Base-by-base conservation (phyloP, 176 grass and related monocot species). In the Poa pratensis region DNA sequence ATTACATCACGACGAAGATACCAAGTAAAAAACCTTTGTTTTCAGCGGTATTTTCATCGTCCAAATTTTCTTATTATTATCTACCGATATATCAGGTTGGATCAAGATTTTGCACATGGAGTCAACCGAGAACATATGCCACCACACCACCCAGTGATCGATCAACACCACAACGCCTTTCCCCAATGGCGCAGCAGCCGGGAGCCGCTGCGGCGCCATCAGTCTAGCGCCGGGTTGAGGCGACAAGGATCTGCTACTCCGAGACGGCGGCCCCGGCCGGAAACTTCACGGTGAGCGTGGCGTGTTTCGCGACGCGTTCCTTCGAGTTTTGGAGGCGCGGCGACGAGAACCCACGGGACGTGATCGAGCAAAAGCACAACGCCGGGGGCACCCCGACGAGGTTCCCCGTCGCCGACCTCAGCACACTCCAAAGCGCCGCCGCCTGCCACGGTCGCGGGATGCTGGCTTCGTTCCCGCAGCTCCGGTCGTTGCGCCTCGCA, bases 371-470 rank as follows among this genome's bases (percentile, higher is more conserved):
- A n/a, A 26, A 0, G 43, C 13, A 49, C 20, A 3, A 12, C 67
- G 2, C 1, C 1, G 28, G 27, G 13, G 8, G 2, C 12, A 30
- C 4, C 4, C 11, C 2, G 2, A 54, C 0, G 6, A 27, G 0
- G 26, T 75, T 75, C 30, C 0, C 10, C 13, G 74, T 54, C 28
- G 17, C 5, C 27, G 30, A 57, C 74, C 51, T 28, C 50, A 18
- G 17, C 50, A 5, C 9, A 18, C 50, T 35, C 50, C 27, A 6
- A 51, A 55, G 27, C 54, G 20, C 6, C 32, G 20, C 0, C 20
- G 35, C 14, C 14, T 74, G 71, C 45, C 23, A 15, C 43, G 7
- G 7, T 0, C 77, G 16, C 34, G 13, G 9, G 48, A 27, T 28
- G 67, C 65, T 73, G 67, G 17, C 20, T 3, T 0, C 14, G 10